These are phyloP conservation scores for Mycosarcoma maydis DNA, from an alignment of 1,284 basidiomycete genomes.

Conservation along the genomic window DNA sequence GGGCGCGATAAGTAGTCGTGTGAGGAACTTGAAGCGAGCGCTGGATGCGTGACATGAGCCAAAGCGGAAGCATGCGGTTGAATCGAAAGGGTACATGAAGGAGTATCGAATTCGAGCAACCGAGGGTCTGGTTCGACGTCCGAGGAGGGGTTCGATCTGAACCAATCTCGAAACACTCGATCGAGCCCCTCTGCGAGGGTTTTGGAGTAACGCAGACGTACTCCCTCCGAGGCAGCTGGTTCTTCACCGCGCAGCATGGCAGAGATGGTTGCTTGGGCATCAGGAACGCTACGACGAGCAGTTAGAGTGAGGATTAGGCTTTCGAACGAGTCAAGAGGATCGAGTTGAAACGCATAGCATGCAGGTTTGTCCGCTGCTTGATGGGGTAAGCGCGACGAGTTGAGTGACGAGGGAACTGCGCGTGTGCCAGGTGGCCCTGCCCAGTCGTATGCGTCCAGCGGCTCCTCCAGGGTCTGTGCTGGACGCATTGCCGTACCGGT, in stretches of 20 bases:
- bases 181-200: slow-evolving; percentile 53
- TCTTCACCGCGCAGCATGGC: slow-evolving; percentile 29
- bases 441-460: slow-evolving; percentile 52
- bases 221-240: background rate
- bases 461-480: slow-evolving; percentile 20
- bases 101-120: slow-evolving; percentile 47
- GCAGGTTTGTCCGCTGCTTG: slow-evolving; percentile 24
- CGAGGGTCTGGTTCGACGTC: slow-evolving; percentile 8
- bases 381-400: slow-evolving; percentile 1
- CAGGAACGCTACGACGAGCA: slow-evolving; percentile 11
- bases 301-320: slow-evolving; percentile 52
- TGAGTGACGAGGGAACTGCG: slow-evolving; percentile 6
- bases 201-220: slow-evolving; percentile 44
- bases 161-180: slow-evolving; percentile 56
- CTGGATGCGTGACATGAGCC: slow-evolving; percentile 34
- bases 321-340: slow-evolving; percentile 57
- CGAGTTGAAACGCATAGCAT: slow-evolving; percentile 55
- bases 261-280: slow-evolving; percentile 16
- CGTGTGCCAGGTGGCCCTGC: slow-evolving; percentile 29
- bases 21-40: slow-evolving; percentile 29
- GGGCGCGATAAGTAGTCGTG: slow-evolving; percentile 46
- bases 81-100: slow-evolving; percentile 45
- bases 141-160: slow-evolving; percentile 6
- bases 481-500: background rate
- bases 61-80: slow-evolving; percentile 45